phyloP scores from a whole-genome alignment of 495 filamentous ascomycete genomes.

The Daldinia childiae region DNA sequence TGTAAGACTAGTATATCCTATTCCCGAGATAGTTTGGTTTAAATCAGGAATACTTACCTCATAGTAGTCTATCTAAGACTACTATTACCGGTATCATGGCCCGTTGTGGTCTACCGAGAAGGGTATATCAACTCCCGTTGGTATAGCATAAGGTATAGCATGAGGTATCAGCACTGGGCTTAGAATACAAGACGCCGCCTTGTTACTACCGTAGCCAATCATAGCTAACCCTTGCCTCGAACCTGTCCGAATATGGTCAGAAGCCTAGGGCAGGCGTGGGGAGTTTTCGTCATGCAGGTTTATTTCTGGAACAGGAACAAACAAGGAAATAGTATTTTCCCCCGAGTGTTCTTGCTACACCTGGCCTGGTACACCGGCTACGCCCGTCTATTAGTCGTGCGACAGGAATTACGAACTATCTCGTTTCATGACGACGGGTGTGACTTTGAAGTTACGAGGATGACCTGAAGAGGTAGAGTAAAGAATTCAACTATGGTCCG shows the following conservation, averaged over 20 bases:
- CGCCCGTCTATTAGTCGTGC: slow-evolving; percentile 1
- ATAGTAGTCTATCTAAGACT: no score
- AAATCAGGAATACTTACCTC: no score
- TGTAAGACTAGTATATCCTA: slow-evolving; percentile 11
- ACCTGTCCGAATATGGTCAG: slow-evolving; percentile 13
- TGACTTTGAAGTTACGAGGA: slow-evolving; percentile 10
- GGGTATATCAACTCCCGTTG: not conserved
- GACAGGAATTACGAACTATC: slow-evolving; percentile 5
- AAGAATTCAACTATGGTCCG: slow-evolving; percentile 1
- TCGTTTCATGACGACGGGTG: slow-evolving; percentile 15
- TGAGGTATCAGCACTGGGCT: slow-evolving; percentile 2
- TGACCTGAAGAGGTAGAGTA: not conserved
- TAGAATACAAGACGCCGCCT: not conserved
- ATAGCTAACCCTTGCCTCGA: slow-evolving; percentile 9
- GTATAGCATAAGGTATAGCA: not conserved
- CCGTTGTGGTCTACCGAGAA: not conserved
- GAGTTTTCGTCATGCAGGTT: slow-evolving; percentile 19
- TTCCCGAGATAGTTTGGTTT: not conserved
- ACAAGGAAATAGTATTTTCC: not conserved
- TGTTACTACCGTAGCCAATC: slow-evolving; percentile 5
- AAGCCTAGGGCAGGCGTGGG: slow-evolving; percentile 22
- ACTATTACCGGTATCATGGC: not conserved
- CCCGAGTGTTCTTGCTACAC: not conserved
- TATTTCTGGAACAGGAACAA: slow-evolving; percentile 11
- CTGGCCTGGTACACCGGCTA: slow-evolving; percentile 15